A percentile compares a stretch with the other conserved stretches of the same genome.
These are phyloP conservation scores for Ophiocordyceps camponoti-leonardi DNA, from an alignment of 2,329 filamentous ascomycete genomes.

Conservation along the genomic window DNA sequence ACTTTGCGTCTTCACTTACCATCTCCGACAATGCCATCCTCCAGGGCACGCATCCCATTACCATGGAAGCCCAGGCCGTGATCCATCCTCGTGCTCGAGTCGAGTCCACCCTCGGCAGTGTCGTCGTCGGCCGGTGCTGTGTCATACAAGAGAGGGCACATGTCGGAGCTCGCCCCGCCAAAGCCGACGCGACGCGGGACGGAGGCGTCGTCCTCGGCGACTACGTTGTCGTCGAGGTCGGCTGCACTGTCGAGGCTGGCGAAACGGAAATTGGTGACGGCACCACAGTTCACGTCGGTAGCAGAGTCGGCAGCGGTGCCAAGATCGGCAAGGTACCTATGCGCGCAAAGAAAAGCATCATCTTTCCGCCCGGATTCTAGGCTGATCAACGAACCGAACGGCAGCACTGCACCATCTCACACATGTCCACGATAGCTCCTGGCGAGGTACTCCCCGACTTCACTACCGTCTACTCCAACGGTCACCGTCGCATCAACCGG, in stretches of 20 bases:
- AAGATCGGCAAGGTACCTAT: slow-evolving; percentile 41
- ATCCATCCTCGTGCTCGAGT: slow-evolving; percentile 76
- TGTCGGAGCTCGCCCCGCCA: slow-evolving; percentile 27
- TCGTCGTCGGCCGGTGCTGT: slow-evolving; percentile 66
- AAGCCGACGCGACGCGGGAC: slow-evolving; percentile 8
- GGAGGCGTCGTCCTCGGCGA: slow-evolving; percentile 41
- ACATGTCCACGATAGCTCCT: slow-evolving; percentile 39
- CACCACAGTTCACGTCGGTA: slow-evolving; percentile 40
- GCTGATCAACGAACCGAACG: not conserved
- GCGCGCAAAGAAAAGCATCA: not conserved
- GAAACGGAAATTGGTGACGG: slow-evolving; percentile 45
- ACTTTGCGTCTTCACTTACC: slow-evolving; percentile 40
- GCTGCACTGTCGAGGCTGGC: slow-evolving; percentile 42
- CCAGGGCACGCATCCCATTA: slow-evolving; percentile 60
- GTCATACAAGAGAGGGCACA: slow-evolving; percentile 58
- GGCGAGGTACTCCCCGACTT: slow-evolving; percentile 45
- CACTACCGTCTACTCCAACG: slow-evolving; percentile 53
- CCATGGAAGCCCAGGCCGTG: slow-evolving; percentile 59
- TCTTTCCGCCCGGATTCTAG: not conserved
- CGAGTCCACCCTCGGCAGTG: slow-evolving; percentile 60
- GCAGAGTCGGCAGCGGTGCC: slow-evolving; percentile 40
- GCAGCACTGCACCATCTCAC: slow-evolving; percentile 54
- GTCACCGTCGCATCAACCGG: slow-evolving; percentile 37
- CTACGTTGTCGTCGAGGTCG: slow-evolving; percentile 44
- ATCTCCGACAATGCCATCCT: slow-evolving; percentile 47